phyloP scores from a whole-genome alignment of 2,329 filamentous ascomycete genomes.

The Penicillium sp. region DNA sequence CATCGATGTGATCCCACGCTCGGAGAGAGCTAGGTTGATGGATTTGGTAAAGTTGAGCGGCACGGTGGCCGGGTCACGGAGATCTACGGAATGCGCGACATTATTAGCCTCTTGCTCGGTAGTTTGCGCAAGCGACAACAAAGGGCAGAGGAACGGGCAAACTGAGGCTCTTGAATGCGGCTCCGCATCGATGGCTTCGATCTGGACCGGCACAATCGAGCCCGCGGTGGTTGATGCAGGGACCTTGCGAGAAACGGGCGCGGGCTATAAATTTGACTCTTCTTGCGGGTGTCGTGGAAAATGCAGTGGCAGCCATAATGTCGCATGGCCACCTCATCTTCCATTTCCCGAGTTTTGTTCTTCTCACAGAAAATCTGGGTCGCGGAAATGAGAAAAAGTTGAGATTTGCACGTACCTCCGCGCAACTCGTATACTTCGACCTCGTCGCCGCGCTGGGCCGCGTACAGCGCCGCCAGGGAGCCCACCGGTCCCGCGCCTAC shows the following conservation, averaged over 20 bases:
- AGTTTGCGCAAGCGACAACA: slow-evolving; percentile 11
- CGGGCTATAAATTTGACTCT: slow-evolving; percentile 5
- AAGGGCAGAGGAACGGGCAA: not conserved
- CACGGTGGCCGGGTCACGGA: slow-evolving; percentile 75
- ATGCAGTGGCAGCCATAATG: too few species aligned
- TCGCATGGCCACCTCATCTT: too few species aligned
- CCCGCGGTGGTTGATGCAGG: slow-evolving; percentile 3
- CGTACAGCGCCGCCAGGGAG: slow-evolving; percentile 86
- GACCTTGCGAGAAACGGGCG: slow-evolving; percentile 11
- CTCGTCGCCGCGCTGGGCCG: slow-evolving; percentile 78
- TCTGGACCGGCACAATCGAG: too few species aligned
- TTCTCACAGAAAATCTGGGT: too few species aligned
- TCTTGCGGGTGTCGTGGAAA: too few species aligned
- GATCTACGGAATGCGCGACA: slow-evolving; percentile 58
- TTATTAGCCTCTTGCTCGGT: slow-evolving; percentile 16
- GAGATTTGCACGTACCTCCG: slow-evolving; percentile 62
- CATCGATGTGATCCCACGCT: slow-evolving; percentile 88
- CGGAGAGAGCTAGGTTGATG: slow-evolving; percentile 95
- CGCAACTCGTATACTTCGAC: slow-evolving; percentile 94
- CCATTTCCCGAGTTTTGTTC: not conserved
- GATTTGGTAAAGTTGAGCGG: slow-evolving; percentile 96
- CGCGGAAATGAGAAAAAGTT: too few species aligned
- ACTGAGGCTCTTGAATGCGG: too few species aligned
- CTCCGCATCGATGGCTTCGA: too few species aligned
- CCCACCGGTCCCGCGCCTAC: slow-evolving; percentile 93